Evolutionary conservation across 257 asterid species (phyloP), one percentile per base, ranked within the genome.

Genomic region (Osmanthus fragrans): DNA sequence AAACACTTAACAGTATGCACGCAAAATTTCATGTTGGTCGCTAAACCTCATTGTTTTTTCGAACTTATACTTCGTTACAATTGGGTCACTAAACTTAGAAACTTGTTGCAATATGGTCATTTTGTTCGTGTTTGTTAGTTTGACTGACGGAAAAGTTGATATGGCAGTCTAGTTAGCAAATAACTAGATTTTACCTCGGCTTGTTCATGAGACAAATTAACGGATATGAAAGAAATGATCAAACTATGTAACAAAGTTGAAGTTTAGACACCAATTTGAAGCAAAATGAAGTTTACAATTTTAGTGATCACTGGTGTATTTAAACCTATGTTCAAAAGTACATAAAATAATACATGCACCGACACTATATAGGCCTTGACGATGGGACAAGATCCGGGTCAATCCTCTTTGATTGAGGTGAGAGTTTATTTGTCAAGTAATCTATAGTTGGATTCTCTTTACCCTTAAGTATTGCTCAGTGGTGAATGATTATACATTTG

Each of bases 321-420:
- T 42, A 42, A 12, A 42, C 16, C 51, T 42, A 42, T 42, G 51
- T 42, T 11, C 51, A 42, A 42, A 42, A 42, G 71, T 49, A 32
- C 47, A 66, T 45, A 60, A 37, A 42, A 15, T 75, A 42, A 47
- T 21, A 12, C 74, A 51, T 56, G 40, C 39, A 36, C 19, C 78
- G 29, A 37, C 80, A 32, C 32, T 49, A 40, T 77, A 29, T 82
- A 95, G 99, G 96, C 98, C 27, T 82, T 95, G 88, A 81, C 90
- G 82, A 87, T 90, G 88, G 99, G 98, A 70, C 85, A 85, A 58
- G 97, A 93, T 84, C 96, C 97, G 0, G 97, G 97, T 25, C 98
- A 93, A 51, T 95, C 99, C 2, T 93, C 98, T 40, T 77, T 93
- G 88, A 93, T 95, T 75, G 99, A 95, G 96, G 99, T 93, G 75